A percentile compares a stretch with the other conserved stretches of the same genome.
Conservation (phyloP, 768 basidiomycete genomes). For the Suillus sp. region DNA sequence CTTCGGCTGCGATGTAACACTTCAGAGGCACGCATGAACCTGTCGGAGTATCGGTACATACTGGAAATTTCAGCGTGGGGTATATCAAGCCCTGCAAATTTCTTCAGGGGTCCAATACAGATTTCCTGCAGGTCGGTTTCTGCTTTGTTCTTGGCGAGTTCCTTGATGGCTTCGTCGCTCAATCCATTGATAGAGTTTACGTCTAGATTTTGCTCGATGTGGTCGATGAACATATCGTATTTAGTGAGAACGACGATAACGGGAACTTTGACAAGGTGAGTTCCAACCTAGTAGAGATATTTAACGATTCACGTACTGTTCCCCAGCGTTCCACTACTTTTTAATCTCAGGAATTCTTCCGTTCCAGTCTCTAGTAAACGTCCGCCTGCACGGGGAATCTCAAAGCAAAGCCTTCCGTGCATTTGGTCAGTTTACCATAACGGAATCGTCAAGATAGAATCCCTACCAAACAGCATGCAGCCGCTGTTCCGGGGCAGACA, state of each 20-base stretch:
- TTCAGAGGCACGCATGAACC: neutral
- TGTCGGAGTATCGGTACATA: neutral
- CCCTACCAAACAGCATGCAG: slow-evolving; percentile 21
- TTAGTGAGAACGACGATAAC: slow-evolving; percentile 12
- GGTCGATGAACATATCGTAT: slow-evolving; percentile 7
- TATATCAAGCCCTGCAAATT: neutral
- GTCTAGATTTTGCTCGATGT: neutral
- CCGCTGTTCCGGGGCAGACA: slow-evolving; percentile 7
- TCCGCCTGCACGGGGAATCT: neutral
- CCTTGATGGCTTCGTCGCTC: neutral
- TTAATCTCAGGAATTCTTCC: neutral
- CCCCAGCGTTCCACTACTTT: neutral
- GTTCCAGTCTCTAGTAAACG: slow-evolving; percentile 2
- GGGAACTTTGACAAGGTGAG: slow-evolving; percentile 5
- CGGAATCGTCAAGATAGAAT: neutral
- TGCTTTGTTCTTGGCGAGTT: neutral
- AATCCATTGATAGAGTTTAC: neutral
- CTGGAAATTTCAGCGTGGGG: neutral
- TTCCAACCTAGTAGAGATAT: neutral
- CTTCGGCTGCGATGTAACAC: neutral
- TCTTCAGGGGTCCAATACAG: slow-evolving; percentile 9
- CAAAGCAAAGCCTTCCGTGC: slow-evolving; percentile 7
- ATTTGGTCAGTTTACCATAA: neutral
- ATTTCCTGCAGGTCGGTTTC: neutral
- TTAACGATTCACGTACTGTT: slow-evolving; percentile 1